phyloP scores from a whole-genome alignment of 495 filamentous ascomycete species.

The Penicillium crystallinum region DNA sequence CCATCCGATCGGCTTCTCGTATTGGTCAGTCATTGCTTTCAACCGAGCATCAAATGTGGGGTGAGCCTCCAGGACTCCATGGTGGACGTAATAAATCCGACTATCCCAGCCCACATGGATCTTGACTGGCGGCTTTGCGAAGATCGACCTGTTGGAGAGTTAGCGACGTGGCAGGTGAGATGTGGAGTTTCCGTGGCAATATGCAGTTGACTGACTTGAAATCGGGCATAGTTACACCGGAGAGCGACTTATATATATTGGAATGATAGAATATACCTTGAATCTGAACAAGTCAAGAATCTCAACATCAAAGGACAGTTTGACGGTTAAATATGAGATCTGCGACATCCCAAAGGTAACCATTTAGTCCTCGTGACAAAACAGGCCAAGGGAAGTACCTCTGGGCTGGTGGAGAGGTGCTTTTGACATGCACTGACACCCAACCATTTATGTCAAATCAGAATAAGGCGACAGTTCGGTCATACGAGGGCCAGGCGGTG shows the following conservation, averaged over 20 bases:
- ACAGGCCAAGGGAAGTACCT: not conserved
- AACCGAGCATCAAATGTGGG: conserved; percentile 3
- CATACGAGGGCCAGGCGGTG: not conserved
- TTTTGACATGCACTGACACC: conserved; percentile 4
- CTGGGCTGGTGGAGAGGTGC: not conserved
- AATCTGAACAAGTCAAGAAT: too few relatives aligned
- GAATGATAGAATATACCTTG: too few relatives aligned
- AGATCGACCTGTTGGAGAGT: not conserved
- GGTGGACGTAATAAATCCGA: not conserved
- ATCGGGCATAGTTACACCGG: not conserved
- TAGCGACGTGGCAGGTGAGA: not conserved
- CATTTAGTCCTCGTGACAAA: not conserved
- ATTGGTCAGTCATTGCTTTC: not conserved
- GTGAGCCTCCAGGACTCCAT: not conserved
- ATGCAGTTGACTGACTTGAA: not conserved
- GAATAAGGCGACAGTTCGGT: not conserved
- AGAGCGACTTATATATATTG: too few relatives aligned
- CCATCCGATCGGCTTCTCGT: conserved; percentile 2
- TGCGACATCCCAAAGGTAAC: not conserved
- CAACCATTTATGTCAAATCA: not conserved
- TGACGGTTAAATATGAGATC: not conserved
- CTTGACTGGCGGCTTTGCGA: conserved; percentile 3
- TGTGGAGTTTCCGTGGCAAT: not conserved
- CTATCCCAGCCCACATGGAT: not conserved
- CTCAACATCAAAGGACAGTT: not conserved